A percentile compares a stretch with the other conserved stretches of the same genome.
phyloP scores from a whole-genome alignment of 1,284 basidiomycete genomes.

The Ceraceosorus guamensis region DNA sequence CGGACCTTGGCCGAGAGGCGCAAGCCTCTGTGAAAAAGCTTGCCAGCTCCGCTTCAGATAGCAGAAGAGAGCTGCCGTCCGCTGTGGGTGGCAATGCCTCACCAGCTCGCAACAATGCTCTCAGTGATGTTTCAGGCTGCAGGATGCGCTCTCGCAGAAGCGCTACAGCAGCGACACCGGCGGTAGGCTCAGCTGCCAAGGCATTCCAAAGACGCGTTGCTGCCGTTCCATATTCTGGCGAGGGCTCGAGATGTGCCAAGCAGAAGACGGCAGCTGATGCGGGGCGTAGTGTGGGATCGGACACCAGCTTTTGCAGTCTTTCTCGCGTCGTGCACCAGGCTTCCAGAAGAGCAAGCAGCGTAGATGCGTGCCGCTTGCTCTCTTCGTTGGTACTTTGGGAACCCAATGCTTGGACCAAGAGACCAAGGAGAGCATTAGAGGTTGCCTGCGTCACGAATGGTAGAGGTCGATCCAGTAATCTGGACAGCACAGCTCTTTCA shows the following conservation, averaged over 20 bases:
- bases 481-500: background rate
- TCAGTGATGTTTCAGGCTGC: background rate
- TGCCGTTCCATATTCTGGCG: background rate
- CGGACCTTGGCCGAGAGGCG: conserved; percentile 5
- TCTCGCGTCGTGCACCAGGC: background rate
- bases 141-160: conserved; percentile 2
- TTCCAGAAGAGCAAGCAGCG: background rate
- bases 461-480: conserved; percentile 4
- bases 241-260: background rate
- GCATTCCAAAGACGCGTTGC: background rate
- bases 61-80: conserved; percentile 4
- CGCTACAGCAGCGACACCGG: background rate
- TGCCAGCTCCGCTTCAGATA: conserved; percentile 1
- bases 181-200: background rate
- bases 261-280: background rate
- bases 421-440: background rate
- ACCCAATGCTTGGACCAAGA: background rate
- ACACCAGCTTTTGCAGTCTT: background rate
- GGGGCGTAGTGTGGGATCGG: background rate
- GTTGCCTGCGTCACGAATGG: conserved; percentile 2
- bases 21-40: conserved; percentile 1
- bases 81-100: background rate
- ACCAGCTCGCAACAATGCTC: background rate
- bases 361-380: no score
- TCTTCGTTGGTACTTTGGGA: background rate